Evolutionary conservation across 2,329 filamentous ascomycete genomes (phyloP), one percentile per base, ranked within the genome.

Genomic region (Alternaria dauci): DNA sequence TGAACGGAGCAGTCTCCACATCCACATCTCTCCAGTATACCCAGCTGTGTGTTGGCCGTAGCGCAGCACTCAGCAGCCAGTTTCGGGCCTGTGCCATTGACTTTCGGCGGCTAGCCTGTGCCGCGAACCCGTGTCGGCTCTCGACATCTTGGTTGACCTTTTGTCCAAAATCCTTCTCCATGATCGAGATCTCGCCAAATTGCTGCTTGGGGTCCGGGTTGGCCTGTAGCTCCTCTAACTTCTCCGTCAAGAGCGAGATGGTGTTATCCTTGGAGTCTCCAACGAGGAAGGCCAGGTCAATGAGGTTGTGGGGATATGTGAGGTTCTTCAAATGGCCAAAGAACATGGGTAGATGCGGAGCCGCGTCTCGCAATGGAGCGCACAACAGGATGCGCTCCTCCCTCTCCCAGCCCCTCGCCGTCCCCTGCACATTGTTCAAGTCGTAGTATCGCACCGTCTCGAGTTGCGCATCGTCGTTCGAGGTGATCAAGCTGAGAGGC

Each of bases 1-100:
- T 98, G 75, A 94, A 95, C 0, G 95, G 95, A 2, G 95, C 95
- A 2, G 95, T 99, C 80, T 98, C 93, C 8, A 99, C 95, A 80
- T 99, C 95, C 25, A 97, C 95, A 81, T 99, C 95, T 79, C 95
- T 89, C 95, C 95, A 99, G 77, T 99, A 99, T 9, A 99, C 95
- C 95, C 95, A 99, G 66, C 94, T 97, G 77, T 99, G 95, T 53
- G 95, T 96, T 2, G 95, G 95, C 43, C 95, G 89, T 55, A 99
- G 82, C 23, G 95, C 94, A 41, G 95, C 94, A 73, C 93, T 97
- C 58, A 99, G 82, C 53, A 99, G 84, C 95, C 95, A 99, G 80
- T 99, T 99, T 64, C 95, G 88, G 52, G 95, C 95, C 81, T 97
- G 93, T 1, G 95, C 95, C 95, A 99, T 99, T 73, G 96, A 86